Conservation (phyloP, 176 grass and related monocot species). For the Avena atlantica region DNA sequence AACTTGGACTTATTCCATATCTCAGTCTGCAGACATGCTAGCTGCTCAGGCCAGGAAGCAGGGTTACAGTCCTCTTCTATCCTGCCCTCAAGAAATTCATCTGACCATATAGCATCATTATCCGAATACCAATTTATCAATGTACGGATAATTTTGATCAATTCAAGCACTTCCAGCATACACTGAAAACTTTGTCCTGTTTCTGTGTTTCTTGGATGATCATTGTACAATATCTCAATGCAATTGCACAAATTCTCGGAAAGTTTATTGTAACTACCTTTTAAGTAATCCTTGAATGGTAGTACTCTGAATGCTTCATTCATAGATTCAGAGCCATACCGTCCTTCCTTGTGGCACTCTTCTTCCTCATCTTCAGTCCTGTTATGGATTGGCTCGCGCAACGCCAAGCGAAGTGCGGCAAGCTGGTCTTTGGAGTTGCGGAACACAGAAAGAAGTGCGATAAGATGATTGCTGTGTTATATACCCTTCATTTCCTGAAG, state of each 20-base stretch:
- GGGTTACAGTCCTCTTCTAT: constrained; percentile 18
- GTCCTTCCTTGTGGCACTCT: neutral
- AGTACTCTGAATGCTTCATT: neutral
- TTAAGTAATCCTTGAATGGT: constrained; percentile 31
- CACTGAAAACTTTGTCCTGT: constrained; percentile 16
- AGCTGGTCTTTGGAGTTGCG: neutral
- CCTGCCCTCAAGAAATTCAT: constrained; percentile 32
- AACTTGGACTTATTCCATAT: constrained; percentile 34
- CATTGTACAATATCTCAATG: constrained; percentile 23
- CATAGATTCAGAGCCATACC: neutral
- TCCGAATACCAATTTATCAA: constrained; percentile 5
- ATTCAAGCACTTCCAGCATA: constrained; percentile 41
- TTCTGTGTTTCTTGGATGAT: constrained; percentile 49
- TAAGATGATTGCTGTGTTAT: neutral
- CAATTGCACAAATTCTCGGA: neutral
- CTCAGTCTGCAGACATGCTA: neutral
- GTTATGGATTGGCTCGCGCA: neutral
- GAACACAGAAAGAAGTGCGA: neutral
- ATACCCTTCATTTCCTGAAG: neutral
- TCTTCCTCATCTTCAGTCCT: neutral
- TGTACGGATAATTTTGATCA: constrained; percentile 10
- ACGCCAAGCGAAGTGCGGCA: neutral
- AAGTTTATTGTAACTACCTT: constrained; percentile 14
- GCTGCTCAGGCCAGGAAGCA: neutral
- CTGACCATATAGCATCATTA: constrained; percentile 32